A percentile compares a stretch with the other conserved stretches of the same genome.
Conservation (phyloP, 2,329 filamentous ascomycete species). For the Allantophomopsis lycopodina region DNA sequence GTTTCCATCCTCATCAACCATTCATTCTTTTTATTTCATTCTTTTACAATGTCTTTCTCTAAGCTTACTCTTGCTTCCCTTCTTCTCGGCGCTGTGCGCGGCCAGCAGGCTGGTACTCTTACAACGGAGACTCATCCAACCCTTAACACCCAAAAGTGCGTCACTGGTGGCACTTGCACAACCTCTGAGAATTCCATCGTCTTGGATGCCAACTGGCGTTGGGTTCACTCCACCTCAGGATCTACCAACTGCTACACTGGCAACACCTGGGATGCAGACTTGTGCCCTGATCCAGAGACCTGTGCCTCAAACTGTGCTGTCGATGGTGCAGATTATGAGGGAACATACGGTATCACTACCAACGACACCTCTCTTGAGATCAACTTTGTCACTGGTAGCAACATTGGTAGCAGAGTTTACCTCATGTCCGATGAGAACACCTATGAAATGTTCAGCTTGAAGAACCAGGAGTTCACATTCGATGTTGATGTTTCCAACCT, state of each 20-base stretch:
- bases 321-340: constrained; percentile 36
- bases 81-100: constrained; percentile 26
- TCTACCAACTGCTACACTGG: constrained; percentile 26
- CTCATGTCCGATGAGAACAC: constrained; percentile 45
- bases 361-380: constrained; percentile 36
- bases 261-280: constrained; percentile 26
- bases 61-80: constrained; percentile 26
- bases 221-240: constrained; percentile 32
- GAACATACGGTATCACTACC: constrained; percentile 39
- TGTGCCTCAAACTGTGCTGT: constrained; percentile 36
- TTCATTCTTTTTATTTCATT: too few relatives aligned
- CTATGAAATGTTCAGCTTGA: constrained; percentile 52
- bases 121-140: constrained; percentile 34
- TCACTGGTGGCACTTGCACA: constrained; percentile 29
- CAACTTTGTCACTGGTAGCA: constrained; percentile 42
- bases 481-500: constrained; percentile 58
- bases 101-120: constrained; percentile 32
- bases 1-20: too few relatives aligned
- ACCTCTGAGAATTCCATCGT: constrained; percentile 32
- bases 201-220: constrained; percentile 44
- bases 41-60: constrained; percentile 2
- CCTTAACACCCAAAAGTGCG: constrained; percentile 36
- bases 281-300: constrained; percentile 26
- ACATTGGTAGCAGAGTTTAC: constrained; percentile 44
- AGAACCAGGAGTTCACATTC: constrained; percentile 58